phyloP scores from a whole-genome alignment of 768 basidiomycete genomes.

The Phaeotremella skinneri region DNA sequence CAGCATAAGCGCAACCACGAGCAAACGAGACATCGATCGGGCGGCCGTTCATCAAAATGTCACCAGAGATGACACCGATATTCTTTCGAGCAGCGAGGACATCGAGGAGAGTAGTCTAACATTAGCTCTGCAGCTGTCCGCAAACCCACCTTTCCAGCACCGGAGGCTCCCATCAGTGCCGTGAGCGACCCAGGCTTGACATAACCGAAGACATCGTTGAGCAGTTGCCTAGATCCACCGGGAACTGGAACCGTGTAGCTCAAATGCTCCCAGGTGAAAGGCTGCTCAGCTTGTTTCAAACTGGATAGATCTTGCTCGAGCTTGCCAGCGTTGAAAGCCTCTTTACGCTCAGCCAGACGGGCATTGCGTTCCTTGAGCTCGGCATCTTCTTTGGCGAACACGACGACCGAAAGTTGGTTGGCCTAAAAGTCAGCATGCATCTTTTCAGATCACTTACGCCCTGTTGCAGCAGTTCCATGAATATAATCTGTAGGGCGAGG shows the following conservation, averaged over 20 bases:
- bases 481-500: constrained; percentile 65
- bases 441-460: constrained; percentile 19
- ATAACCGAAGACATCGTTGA: constrained; percentile 54
- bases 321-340: constrained; percentile 50
- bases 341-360: constrained; percentile 56
- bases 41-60: constrained; percentile 65
- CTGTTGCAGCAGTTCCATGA: constrained; percentile 53
- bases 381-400: constrained; percentile 64
- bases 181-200: constrained; percentile 54
- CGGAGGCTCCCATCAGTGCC: constrained; percentile 56
- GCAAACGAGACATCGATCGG: constrained; percentile 53
- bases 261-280: constrained; percentile 77
- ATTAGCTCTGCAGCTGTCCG: background rate
- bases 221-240: constrained; percentile 49
- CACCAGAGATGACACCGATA: constrained; percentile 73
- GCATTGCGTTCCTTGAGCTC: constrained; percentile 55
- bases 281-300: constrained; percentile 52
- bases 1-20: constrained; percentile 71
- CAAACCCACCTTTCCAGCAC: constrained; percentile 54
- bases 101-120: constrained; percentile 56
- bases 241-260: constrained; percentile 59
- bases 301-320: constrained; percentile 55
- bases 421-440: constrained; percentile 1
- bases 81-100: constrained; percentile 62
- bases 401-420: constrained; percentile 53